Conservation (phyloP, 2,329 filamentous ascomycete species). For the Tolypocladium inflatum region DNA sequence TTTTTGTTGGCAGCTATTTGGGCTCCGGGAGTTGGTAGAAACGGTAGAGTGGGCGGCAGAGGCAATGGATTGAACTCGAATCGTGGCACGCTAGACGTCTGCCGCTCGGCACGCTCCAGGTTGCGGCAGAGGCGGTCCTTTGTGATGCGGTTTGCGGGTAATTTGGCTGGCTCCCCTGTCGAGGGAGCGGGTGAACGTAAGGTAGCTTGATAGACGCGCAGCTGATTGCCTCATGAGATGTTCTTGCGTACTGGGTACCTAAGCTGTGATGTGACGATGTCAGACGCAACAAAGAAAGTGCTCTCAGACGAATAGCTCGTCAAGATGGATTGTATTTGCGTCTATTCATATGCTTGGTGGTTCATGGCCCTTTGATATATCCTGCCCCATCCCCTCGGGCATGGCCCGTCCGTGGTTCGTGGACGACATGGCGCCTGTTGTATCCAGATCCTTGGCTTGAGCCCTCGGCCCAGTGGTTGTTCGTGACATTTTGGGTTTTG, state of each 20-base stretch:
- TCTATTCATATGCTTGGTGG: background rate
- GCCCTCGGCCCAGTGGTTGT: background rate
- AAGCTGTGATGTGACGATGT: background rate
- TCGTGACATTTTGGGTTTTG: background rate
- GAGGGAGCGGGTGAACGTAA: background rate
- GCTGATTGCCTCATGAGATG: constrained; percentile 1
- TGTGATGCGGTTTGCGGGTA: background rate
- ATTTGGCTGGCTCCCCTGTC: background rate
- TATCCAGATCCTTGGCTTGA: background rate
- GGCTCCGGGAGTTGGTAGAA: constrained; percentile 25
- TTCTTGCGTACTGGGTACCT: background rate
- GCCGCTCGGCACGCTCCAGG: constrained; percentile 1
- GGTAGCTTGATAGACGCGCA: constrained; percentile 8
- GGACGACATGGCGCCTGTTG: background rate
- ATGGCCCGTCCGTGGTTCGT: background rate
- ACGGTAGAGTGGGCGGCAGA: constrained; percentile 10
- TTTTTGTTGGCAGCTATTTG: constrained; percentile 15
- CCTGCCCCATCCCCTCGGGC: background rate
- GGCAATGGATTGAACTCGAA: constrained; percentile 1
- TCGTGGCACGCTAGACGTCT: constrained; percentile 4
- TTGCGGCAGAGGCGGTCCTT: background rate
- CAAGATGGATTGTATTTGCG: background rate
- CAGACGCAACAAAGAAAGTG: too few relatives aligned
- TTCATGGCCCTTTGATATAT: background rate
- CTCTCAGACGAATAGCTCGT: too few relatives aligned